Conservation (phyloP, 2,329 filamentous ascomycete species). For the Hypoxylon sp. region DNA sequence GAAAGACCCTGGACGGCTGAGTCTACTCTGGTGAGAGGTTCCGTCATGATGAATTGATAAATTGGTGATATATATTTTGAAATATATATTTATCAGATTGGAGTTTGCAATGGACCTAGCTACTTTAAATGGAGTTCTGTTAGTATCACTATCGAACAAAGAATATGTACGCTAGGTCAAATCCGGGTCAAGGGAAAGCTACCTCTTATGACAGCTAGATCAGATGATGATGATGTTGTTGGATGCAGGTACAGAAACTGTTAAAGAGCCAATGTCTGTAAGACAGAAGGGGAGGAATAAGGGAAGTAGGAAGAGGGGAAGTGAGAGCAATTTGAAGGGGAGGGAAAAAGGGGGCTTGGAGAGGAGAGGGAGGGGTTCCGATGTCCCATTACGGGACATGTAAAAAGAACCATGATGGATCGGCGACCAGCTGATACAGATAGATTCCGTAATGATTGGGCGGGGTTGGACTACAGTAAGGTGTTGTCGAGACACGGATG, state of each 20-base stretch:
- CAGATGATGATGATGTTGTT: slow-evolving; percentile 24
- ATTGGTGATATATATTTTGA: slow-evolving; percentile 30
- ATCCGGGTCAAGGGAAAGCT: slow-evolving; percentile 3
- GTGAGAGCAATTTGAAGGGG: slow-evolving; percentile 43
- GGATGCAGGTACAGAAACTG: slow-evolving; percentile 49
- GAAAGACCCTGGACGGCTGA: slow-evolving; percentile 87
- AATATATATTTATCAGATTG: slow-evolving; percentile 22
- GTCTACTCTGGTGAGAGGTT: slow-evolving; percentile 87
- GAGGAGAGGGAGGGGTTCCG: slow-evolving; percentile 35
- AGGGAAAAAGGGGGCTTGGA: slow-evolving; percentile 40
- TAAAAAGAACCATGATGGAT: slow-evolving; percentile 42
- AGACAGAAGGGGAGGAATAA: slow-evolving; percentile 46
- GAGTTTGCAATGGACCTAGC: slow-evolving; percentile 27
- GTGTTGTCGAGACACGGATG: slow-evolving; percentile 44
- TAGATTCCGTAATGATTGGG: slow-evolving; percentile 44
- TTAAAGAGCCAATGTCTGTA: slow-evolving; percentile 47
- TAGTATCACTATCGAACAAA: slow-evolving; percentile 8
- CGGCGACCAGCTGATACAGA: slow-evolving; percentile 51
- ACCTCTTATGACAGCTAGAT: slow-evolving; percentile 46
- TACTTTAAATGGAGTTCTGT: slow-evolving; percentile 15
- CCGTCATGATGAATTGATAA: slow-evolving; percentile 54
- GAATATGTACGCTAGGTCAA: neutral
- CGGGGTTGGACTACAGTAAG: slow-evolving; percentile 44
- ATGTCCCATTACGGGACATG: slow-evolving; percentile 25
- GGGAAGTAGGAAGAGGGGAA: slow-evolving; percentile 44